phyloP scores from a whole-genome alignment of 345 rosid genomes.

The Sonneratia caseolaris region DNA sequence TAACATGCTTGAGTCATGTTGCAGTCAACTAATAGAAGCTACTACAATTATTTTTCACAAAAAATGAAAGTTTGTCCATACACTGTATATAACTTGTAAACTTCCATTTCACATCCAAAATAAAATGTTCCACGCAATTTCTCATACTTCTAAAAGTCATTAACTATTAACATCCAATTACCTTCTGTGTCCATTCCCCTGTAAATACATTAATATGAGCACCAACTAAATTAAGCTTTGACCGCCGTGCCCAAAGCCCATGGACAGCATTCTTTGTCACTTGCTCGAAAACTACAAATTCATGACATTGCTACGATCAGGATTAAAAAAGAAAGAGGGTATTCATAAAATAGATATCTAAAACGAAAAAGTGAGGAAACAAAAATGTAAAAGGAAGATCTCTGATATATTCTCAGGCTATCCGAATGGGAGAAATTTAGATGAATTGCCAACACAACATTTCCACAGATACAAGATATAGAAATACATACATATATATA shows the following conservation, averaged over 20 bases:
- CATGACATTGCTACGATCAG: constrained; percentile 1
- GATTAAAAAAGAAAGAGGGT: not conserved
- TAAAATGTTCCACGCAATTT: not conserved
- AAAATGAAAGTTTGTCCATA: not conserved
- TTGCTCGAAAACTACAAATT: constrained; percentile 73
- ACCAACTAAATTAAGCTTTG: constrained; percentile 83
- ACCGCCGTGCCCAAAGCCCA: constrained; percentile 95
- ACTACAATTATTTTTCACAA: not conserved
- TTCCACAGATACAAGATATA: not conserved
- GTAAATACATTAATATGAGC: constrained; percentile 99
- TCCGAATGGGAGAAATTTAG: not conserved
- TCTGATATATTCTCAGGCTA: not conserved
- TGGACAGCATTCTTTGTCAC: constrained; percentile 87
- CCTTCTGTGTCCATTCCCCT: constrained; percentile 99
- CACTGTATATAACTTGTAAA: not conserved
- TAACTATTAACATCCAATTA: constrained; percentile 10
- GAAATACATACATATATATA: not conserved
- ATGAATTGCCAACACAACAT: not conserved
- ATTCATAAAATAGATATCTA: not conserved
- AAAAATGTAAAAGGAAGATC: not conserved
- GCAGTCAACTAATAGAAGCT: not conserved
- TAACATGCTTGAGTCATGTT: not conserved
- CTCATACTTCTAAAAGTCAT: not conserved
- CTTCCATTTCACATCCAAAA: not conserved
- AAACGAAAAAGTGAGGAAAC: not conserved